Conservation (phyloP, 1,284 basidiomycete genomes). For the Peniophora sp. region DNA sequence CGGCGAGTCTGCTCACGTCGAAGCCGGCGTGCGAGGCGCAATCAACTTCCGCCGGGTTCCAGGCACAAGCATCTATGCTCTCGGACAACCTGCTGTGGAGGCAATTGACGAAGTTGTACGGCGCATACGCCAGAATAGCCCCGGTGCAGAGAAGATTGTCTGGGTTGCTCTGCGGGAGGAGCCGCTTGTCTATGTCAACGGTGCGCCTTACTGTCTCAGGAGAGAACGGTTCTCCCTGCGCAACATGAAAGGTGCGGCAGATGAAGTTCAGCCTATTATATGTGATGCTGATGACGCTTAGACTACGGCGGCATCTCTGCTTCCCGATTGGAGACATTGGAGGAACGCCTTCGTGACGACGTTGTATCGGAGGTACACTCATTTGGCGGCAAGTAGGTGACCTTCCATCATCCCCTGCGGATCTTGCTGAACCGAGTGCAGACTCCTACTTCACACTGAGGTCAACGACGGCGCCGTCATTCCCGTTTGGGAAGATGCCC, state of each 20-base stretch:
- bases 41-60: conserved; percentile 91
- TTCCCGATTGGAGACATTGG: conserved; percentile 79
- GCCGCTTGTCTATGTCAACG: conserved; percentile 92
- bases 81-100: conserved; percentile 88
- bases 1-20: conserved; percentile 56
- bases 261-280: background rate
- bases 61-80: conserved; percentile 80
- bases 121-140: conserved; percentile 58
- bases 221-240: conserved; percentile 75
- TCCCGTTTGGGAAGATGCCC: conserved; percentile 93
- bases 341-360: conserved; percentile 89
- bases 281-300: conserved; percentile 18
- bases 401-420: background rate
- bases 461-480: conserved; percentile 83
- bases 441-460: conserved; percentile 88
- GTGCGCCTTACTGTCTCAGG: conserved; percentile 72
- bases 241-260: conserved; percentile 71
- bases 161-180: conserved; percentile 96
- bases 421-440: conserved; percentile 16
- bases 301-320: conserved; percentile 92
- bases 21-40: conserved; percentile 77
- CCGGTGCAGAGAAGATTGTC: conserved; percentile 56
- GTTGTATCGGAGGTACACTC: conserved; percentile 76
- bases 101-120: conserved; percentile 83
- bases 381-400: conserved; percentile 71